A percentile compares a stretch with the other conserved stretches of the same genome.
Evolutionary conservation across 371 early-diverging fungal species (phyloP).

Genomic region (Gilbertella persicaria): DNA sequence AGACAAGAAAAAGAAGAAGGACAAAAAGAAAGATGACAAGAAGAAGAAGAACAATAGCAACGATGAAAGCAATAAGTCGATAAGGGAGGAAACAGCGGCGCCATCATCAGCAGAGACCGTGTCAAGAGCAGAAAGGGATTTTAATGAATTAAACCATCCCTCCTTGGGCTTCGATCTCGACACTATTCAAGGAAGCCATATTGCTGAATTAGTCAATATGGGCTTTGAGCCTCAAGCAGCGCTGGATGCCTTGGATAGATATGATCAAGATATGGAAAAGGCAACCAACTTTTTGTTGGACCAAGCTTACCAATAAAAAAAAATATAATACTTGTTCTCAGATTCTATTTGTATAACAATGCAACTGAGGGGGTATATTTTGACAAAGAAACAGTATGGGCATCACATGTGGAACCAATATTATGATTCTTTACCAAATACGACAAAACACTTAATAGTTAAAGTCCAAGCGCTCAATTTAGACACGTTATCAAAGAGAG

Average conservation of each 20-base stretch:
- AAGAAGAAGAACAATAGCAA: slow-evolving; percentile 1
- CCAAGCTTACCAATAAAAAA: slow-evolving; percentile 27
- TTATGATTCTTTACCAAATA: not conserved
- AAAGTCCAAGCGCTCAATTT: slow-evolving; percentile 19
- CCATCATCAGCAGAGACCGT: not conserved
- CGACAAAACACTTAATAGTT: not conserved
- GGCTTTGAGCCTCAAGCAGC: slow-evolving; percentile 66
- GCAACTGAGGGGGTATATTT: not conserved
- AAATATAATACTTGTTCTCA: slow-evolving; percentile 7
- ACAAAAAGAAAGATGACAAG: slow-evolving; percentile 6
- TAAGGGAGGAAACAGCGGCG: not conserved
- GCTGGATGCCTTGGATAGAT: slow-evolving; percentile 65
- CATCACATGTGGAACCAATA: not conserved
- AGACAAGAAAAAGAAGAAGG: slow-evolving; percentile 20
- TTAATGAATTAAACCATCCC: not conserved
- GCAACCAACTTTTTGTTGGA: slow-evolving; percentile 75
- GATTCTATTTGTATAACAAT: slow-evolving; percentile 1
- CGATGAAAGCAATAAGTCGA: not conserved
- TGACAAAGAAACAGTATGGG: not conserved
- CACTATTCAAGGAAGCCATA: slow-evolving; percentile 29
- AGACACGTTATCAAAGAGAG: slow-evolving; percentile 17
- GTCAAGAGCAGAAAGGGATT: not conserved
- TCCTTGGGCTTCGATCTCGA: slow-evolving; percentile 9
- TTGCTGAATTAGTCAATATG: slow-evolving; percentile 61
- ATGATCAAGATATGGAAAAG: slow-evolving; percentile 68